Conservation (phyloP, 176 grass and related monocot genomes). For the Zea mays region Zm-B73-REFERENCE-NAM-5.0 NC_050096.1:52791001-52791500, state of each 20-base stretch:
- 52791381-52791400: neutral
- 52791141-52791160: neutral
- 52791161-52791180: neutral
- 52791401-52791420: neutral
- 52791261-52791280: no score
- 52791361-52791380: neutral
- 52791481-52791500: neutral
- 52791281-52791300: neutral
- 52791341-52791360: neutral
- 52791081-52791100: no score
- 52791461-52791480: neutral
- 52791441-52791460: neutral
- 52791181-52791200: neutral
- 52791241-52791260: neutral
- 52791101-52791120: neutral
- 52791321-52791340: neutral
- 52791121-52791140: neutral
- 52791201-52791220: neutral
- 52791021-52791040: neutral
- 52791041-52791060: neutral
- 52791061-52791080: neutral
- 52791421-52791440: neutral
- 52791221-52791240: constrained; percentile 18
- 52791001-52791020: neutral
- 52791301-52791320: no score